These are phyloP conservation scores for Xerocomus spinulosus DNA, from an alignment of 768 basidiomycete genomes.

Conservation along the genomic window DNA sequence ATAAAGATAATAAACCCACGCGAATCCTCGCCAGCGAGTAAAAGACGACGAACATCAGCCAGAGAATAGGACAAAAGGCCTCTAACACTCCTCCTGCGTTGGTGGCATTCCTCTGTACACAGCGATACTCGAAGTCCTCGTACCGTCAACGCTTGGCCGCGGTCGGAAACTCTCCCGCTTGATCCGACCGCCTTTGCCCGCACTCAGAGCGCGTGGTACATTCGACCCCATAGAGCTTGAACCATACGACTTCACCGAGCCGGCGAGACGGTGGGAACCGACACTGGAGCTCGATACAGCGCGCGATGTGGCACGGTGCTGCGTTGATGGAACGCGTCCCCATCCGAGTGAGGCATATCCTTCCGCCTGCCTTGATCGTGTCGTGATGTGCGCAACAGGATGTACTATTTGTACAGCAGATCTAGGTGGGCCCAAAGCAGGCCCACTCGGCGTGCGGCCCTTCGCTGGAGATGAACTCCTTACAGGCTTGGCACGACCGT, in stretches of 20 bases:
- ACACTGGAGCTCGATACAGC: constrained; percentile 12
- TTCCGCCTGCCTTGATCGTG: constrained; percentile 24
- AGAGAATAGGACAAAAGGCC: neutral
- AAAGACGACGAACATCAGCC: neutral
- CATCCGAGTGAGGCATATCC: constrained; percentile 29
- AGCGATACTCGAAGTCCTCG: constrained; percentile 2
- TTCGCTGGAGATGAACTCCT: constrained; percentile 25
- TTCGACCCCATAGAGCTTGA: constrained; percentile 7
- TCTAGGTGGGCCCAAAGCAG: constrained; percentile 13
- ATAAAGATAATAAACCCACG: constrained; percentile 22
- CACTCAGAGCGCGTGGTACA: constrained; percentile 10
- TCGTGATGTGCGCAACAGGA: constrained; percentile 15
- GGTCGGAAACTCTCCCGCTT: constrained; percentile 81
- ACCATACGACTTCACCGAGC: constrained; percentile 14
- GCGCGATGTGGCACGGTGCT: constrained; percentile 26
- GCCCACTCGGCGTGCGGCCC: constrained; percentile 26
- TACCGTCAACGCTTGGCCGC: constrained; percentile 62
- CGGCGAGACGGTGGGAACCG: constrained; percentile 6
- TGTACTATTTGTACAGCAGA: constrained; percentile 1
- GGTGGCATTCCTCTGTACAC: constrained; percentile 25
- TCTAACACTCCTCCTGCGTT: constrained; percentile 22
- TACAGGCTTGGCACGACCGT: constrained; percentile 26
- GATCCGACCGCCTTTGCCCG: constrained; percentile 48
- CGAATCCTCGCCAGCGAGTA: constrained; percentile 22
- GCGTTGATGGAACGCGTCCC: constrained; percentile 34